These are phyloP conservation scores for Sclerotinia borealis DNA, from an alignment of 2,329 filamentous ascomycete genomes.

Conservation along the genomic window DNA sequence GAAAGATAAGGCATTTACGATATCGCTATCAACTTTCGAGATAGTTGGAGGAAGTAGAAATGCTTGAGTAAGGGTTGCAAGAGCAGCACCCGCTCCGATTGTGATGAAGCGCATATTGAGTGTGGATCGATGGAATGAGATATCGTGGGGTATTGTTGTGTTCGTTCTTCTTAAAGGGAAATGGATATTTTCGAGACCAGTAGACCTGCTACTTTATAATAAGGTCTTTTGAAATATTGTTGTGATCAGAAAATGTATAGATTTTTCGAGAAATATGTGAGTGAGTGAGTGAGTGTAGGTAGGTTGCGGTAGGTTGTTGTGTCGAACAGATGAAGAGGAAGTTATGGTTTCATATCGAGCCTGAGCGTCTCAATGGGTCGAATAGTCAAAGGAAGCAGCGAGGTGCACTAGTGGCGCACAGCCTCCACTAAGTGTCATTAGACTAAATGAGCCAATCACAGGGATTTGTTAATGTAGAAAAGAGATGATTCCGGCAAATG, in stretches of 20 bases:
- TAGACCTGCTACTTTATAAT: conserved; percentile 3
- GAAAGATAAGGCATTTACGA: conserved; percentile 38
- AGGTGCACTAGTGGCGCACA: neutral
- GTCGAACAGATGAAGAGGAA: neutral
- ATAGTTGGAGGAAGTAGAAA: conserved; percentile 50
- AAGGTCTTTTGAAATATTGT: neutral
- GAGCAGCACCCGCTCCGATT: conserved; percentile 18
- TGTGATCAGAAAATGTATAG: neutral
- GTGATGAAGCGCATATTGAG: conserved; percentile 24
- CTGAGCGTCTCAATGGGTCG: neutral
- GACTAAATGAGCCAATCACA: neutral
- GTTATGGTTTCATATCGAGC: neutral
- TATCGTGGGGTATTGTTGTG: neutral
- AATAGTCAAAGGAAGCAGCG: neutral
- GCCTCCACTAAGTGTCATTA: neutral
- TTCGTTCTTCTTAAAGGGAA: neutral
- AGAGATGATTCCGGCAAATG: neutral
- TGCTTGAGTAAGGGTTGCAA: conserved; percentile 33
- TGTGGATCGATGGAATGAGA: neutral
- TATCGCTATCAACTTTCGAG: conserved; percentile 38
- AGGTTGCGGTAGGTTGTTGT: too few species aligned
- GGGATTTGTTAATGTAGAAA: neutral
- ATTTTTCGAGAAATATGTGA: neutral
- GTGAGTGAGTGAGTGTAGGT: neutral
- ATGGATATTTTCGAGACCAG: neutral